Percentiles rank a stretch among this genome's conserved stretches.
These are phyloP conservation scores for Carex kokanica DNA, from an alignment of 176 grass and related monocot species.

Conservation along the genomic window DNA sequence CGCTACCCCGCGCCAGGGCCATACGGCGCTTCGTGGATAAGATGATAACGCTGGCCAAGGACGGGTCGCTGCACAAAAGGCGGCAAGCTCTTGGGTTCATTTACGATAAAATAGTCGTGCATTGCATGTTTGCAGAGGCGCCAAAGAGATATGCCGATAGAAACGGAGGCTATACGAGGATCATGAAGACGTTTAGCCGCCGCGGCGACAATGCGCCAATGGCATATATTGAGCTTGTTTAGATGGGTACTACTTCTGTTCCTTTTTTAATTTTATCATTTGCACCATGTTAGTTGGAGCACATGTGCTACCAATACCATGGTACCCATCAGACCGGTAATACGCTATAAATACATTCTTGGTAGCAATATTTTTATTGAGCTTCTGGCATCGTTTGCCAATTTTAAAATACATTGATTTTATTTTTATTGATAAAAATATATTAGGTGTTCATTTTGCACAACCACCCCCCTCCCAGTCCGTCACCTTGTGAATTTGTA, in stretches of 20 bases:
- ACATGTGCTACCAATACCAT: background rate
- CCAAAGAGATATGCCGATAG: conserved; percentile 74
- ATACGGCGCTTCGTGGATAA: conserved; percentile 82
- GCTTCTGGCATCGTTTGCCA: background rate
- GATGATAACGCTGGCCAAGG: conserved; percentile 91
- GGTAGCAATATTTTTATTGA: background rate
- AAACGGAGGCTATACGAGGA: conserved; percentile 81
- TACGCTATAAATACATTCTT: background rate
- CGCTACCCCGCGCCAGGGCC: conserved; percentile 68
- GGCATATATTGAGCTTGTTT: conserved; percentile 95
- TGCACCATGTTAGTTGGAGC: background rate
- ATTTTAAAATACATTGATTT: background rate
- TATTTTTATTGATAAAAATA: background rate
- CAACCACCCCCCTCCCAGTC: too few relatives aligned
- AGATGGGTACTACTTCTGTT: conserved; percentile 34
- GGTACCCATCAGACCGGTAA: background rate
- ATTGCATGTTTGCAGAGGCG: conserved; percentile 81
- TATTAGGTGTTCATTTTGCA: background rate
- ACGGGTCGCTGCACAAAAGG: conserved; percentile 93
- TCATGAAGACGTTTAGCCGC: conserved; percentile 75
- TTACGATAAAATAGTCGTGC: conserved; percentile 89
- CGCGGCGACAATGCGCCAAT: conserved; percentile 90
- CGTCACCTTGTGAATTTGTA: too few relatives aligned
- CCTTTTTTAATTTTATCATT: background rate
- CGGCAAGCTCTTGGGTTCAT: conserved; percentile 76